Conservation (phyloP, 495 filamentous ascomycete genomes). For the Xylaria castorea region DNA sequence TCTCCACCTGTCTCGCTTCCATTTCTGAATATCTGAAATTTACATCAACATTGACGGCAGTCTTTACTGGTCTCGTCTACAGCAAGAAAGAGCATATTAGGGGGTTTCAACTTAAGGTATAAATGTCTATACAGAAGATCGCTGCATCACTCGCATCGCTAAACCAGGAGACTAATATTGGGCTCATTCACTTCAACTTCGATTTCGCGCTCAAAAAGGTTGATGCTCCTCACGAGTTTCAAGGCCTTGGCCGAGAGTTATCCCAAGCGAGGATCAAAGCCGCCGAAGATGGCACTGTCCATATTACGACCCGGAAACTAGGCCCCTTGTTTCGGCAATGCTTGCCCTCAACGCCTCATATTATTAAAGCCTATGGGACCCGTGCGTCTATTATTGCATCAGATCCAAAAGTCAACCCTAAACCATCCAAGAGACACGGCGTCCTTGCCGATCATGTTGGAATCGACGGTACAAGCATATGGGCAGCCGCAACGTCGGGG, state of each 20-base stretch:
- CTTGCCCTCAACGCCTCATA: slow-evolving; percentile 39
- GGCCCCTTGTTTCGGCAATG: slow-evolving; percentile 39
- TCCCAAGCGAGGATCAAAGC: slow-evolving; percentile 29
- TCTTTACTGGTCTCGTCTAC: not conserved
- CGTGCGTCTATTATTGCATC: slow-evolving; percentile 42
- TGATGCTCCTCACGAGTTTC: slow-evolving; percentile 43
- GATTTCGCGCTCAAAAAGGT: slow-evolving; percentile 45
- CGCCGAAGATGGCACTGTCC: slow-evolving; percentile 37
- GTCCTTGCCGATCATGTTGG: slow-evolving; percentile 31
- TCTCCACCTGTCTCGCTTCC: not conserved
- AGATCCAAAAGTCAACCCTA: slow-evolving; percentile 30
- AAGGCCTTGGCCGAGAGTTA: slow-evolving; percentile 32
- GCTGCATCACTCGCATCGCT: slow-evolving; percentile 5
- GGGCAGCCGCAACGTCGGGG: slow-evolving; percentile 51
- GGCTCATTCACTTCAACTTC: slow-evolving; percentile 41
- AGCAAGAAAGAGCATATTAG: not conserved
- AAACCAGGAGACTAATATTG: not conserved
- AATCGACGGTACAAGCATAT: slow-evolving; percentile 42
- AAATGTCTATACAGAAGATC: not conserved
- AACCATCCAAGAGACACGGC: slow-evolving; percentile 15
- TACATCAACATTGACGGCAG: not conserved
- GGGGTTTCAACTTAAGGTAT: too few relatives aligned
- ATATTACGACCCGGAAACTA: slow-evolving; percentile 41
- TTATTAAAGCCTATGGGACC: slow-evolving; percentile 45
- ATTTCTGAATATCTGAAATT: not conserved